A percentile compares a stretch with the other conserved stretches of the same genome.
phyloP scores from a whole-genome alignment of 2,329 filamentous ascomycete species.

The Incumbomyces lentus region DNA sequence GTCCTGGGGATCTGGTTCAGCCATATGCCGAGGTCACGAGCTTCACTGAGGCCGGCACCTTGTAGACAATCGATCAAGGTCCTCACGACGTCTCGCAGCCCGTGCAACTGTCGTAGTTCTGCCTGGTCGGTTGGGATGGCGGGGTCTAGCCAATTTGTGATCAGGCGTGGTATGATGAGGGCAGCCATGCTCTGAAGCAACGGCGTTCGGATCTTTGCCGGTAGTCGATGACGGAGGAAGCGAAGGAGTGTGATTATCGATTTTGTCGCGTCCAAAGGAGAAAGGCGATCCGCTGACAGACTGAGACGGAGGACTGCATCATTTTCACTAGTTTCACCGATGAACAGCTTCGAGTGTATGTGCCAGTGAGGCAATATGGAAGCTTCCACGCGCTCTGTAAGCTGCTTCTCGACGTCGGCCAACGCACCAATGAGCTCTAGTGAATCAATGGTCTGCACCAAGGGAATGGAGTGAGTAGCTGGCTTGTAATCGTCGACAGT shows the following conservation, averaged over 20 bases:
- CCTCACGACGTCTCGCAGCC: conserved; percentile 53
- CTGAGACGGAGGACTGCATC: conserved; percentile 10
- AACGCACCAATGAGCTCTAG: conserved; percentile 6
- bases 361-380: conserved; percentile 14
- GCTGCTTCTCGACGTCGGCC: not conserved
- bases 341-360: conserved; percentile 8
- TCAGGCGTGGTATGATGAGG: conserved; percentile 54
- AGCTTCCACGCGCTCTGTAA: conserved; percentile 1
- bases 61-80: conserved; percentile 56
- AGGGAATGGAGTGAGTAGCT: not conserved
- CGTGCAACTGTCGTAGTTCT: conserved; percentile 43
- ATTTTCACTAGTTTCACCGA: conserved; percentile 16
- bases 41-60: conserved; percentile 51
- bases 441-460: conserved; percentile 1
- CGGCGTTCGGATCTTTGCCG: not conserved
- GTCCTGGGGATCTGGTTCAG: conserved; percentile 65
- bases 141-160: conserved; percentile 63
- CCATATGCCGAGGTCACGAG: conserved; percentile 63
- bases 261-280: not conserved
- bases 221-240: not conserved
- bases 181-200: not conserved
- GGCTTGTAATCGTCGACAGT: not conserved
- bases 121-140: conserved; percentile 62
- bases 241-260: not conserved
- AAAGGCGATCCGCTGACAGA: not conserved